phyloP scores from a whole-genome alignment of 768 basidiomycete genomes.

The Mycena haematopus region DNA sequence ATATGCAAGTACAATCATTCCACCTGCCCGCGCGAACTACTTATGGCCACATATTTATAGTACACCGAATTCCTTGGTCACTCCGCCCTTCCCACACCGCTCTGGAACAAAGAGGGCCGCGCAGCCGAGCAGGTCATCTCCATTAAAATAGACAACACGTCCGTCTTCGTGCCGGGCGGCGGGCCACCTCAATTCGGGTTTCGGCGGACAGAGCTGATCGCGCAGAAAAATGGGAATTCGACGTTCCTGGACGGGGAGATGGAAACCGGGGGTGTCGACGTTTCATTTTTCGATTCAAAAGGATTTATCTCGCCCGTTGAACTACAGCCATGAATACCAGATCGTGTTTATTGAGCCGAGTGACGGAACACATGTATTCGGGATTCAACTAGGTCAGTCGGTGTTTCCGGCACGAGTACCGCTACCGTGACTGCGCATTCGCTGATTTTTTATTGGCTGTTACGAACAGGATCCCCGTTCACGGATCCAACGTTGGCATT shows the following conservation, averaged over 20 bases:
- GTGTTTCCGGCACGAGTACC: conserved; percentile 18
- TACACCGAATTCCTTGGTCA: conserved; percentile 52
- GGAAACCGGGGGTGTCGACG: conserved; percentile 50
- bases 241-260: conserved; percentile 45
- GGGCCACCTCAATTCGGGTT: conserved; percentile 59
- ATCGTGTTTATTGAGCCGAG: conserved; percentile 66
- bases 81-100: conserved; percentile 49
- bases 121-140: conserved; percentile 57
- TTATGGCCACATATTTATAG: conserved; percentile 33
- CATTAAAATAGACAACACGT: conserved; percentile 62
- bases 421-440: neutral
- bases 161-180: conserved; percentile 61
- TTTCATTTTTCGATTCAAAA: conserved; percentile 58
- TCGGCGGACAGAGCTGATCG: conserved; percentile 65
- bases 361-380: conserved; percentile 67
- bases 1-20: conserved; percentile 48
- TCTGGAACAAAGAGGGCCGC: conserved; percentile 48
- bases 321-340: conserved; percentile 66
- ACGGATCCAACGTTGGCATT: conserved; percentile 54
- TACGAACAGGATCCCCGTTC: conserved; percentile 60
- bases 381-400: conserved; percentile 62
- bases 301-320: conserved; percentile 51
- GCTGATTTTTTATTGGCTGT: neutral
- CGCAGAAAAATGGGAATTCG: conserved; percentile 48
- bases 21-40: neutral